phyloP scores from a whole-genome alignment of 805 yeast genomes.

The Naumovozyma baii region DNA sequence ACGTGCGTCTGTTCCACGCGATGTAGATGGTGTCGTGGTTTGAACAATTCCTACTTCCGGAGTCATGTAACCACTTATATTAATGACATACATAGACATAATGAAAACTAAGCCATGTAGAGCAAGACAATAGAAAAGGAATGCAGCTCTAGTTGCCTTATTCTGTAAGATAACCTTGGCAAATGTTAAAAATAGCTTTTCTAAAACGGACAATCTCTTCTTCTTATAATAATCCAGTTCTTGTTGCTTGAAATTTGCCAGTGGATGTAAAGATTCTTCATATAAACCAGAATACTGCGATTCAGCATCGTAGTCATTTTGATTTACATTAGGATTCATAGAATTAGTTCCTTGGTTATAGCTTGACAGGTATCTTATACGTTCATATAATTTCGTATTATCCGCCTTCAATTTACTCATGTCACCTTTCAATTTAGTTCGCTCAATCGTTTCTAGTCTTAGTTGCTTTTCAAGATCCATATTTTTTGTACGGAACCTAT shows the following conservation, averaged over 20 bases:
- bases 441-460: conserved; percentile 44
- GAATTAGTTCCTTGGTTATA: conserved; percentile 30
- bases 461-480: conserved; percentile 76
- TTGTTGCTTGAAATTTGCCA: conserved; percentile 67
- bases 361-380: conserved; percentile 56
- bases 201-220: conserved; percentile 65
- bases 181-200: conserved; percentile 62
- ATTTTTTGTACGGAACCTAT: conserved; percentile 76
- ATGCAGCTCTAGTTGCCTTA: conserved; percentile 58
- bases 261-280: conserved; percentile 73
- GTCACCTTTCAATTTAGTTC: conserved; percentile 56
- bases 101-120: conserved; percentile 66
- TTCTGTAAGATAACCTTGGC: conserved; percentile 72
- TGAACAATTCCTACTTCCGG: conserved; percentile 34
- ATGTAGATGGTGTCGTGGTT: conserved; percentile 7
- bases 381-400: conserved; percentile 70
- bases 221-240: conserved; percentile 64
- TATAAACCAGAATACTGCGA: conserved; percentile 51
- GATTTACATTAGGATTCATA: conserved; percentile 5
- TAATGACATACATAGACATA: conserved; percentile 47
- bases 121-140: conserved; percentile 62
- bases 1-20: conserved; percentile 1
- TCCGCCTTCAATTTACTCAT: conserved; percentile 56
- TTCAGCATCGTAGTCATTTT: conserved; percentile 38
- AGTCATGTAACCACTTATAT: conserved; percentile 35